Base-by-base conservation (phyloP, 768 basidiomycete species). In the Melanogaster broomeanus region DNA sequence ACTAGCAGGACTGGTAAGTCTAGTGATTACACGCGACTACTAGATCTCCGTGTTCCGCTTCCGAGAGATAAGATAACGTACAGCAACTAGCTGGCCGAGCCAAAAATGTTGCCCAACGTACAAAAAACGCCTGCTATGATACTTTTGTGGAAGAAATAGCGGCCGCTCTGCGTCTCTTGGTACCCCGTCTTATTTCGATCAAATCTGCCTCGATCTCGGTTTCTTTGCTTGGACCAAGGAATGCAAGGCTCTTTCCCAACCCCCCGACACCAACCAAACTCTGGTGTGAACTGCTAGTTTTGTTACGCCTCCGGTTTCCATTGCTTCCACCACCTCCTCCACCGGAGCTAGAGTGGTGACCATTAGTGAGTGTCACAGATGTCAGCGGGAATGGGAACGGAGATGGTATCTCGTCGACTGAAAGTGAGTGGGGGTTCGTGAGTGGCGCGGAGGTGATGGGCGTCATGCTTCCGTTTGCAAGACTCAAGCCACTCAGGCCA, bases 341-440 rank as follows among this genome's bases (percentile, higher is more conserved):
- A 45, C 66, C 73, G 24, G 62, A 68, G 13, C 67, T 65, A 8
- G 61, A 59, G 38, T 49, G 57, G 24, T 71, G 55, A 47, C 72
- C 60, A 34, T 64, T 72, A 3, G 72, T 73, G 35, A 74, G 66
- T n/a, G 75, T 72, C 15, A 77, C 78, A 4, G 80, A 75, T 6
- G 84, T 87, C 11, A 92, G 79, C 1, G 87, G 80, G 10, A 90
- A 75, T 0, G 90, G 88, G 75, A 90, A 92, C 11, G 88, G 88
- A 0, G 91, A 93, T 3, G 90, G 88, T 33, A 93, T 79, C 62
- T 93, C 91, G 57, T 93, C 91, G 35, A 92, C 86, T 3, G 88
- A 80, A 41, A 93, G 84, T 6, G 91, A 93, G 62, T 90, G 88
- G 2, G 90, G 90, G 64, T 91, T 93, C 33, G 81, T 77, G 65